phyloP scores from a whole-genome alignment of 1,284 basidiomycete genomes.

The Apiotrichum brassicae region DNA sequence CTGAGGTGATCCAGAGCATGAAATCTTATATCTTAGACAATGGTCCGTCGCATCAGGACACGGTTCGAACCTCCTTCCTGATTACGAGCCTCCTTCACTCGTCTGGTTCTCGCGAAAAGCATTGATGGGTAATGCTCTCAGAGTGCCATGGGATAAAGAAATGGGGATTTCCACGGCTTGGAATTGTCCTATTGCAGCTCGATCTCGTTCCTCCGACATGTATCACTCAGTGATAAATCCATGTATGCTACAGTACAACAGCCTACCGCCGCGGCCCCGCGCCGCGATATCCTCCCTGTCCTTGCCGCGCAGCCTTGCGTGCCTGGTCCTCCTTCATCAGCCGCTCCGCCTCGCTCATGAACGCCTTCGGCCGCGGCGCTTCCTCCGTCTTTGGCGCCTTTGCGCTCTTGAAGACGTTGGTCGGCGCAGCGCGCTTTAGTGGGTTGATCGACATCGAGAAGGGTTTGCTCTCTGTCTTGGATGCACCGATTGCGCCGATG shows the following conservation, averaged over 20 bases:
- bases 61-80: too few relatives aligned
- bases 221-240: too few relatives aligned
- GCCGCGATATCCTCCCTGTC: slow-evolving; percentile 10
- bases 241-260: neutral
- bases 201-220: too few relatives aligned
- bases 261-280: slow-evolving; percentile 4
- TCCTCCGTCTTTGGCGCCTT: slow-evolving; percentile 48
- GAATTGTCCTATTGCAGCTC: too few relatives aligned
- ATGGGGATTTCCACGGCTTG: too few relatives aligned
- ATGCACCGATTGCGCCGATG: slow-evolving; percentile 3
- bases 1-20: too few relatives aligned
- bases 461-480: neutral
- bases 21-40: too few relatives aligned
- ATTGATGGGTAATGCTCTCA: too few relatives aligned
- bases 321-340: slow-evolving; percentile 82
- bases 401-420: slow-evolving; percentile 60
- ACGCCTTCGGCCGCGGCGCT: slow-evolving; percentile 51
- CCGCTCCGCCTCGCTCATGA: slow-evolving; percentile 72
- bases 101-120: too few relatives aligned
- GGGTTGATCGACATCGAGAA: slow-evolving; percentile 25
- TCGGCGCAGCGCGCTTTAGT: slow-evolving; percentile 47
- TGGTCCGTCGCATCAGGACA: too few relatives aligned
- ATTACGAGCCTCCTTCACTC: too few relatives aligned
- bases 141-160: too few relatives aligned
- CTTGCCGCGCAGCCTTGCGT: slow-evolving; percentile 53